A percentile compares a stretch with the other conserved stretches of the same genome.
These are phyloP conservation scores for Gnaphalium uliginosum DNA, from an alignment of 129 eudicot species.

Conservation along the genomic window DNA sequence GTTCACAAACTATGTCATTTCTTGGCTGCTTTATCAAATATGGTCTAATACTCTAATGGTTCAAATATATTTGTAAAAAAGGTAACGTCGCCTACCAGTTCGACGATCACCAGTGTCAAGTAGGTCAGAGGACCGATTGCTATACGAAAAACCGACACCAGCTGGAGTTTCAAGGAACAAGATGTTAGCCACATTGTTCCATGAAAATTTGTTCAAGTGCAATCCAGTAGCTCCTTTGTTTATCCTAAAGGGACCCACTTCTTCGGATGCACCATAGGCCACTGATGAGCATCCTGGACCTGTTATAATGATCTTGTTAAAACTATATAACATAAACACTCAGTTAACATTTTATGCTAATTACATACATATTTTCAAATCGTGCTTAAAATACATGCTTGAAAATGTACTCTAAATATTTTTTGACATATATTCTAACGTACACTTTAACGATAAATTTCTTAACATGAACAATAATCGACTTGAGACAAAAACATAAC, in stretches of 20 bases:
- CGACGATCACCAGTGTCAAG: slow-evolving; percentile 85
- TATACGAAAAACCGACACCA: slow-evolving; percentile 95
- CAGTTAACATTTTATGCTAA: neutral
- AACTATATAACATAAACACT: neutral
- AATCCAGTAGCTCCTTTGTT: slow-evolving; percentile 70
- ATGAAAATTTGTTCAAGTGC: slow-evolving; percentile 71
- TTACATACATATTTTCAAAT: too few relatives aligned
- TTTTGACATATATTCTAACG: too few relatives aligned
- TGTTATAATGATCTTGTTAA: slow-evolving; percentile 18
- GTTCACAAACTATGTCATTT: too few relatives aligned
- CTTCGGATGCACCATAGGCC: slow-evolving; percentile 99
- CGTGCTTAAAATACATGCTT: too few relatives aligned
- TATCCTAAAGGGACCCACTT: slow-evolving; percentile 89
- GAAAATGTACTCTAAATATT: too few relatives aligned
- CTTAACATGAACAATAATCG: too few relatives aligned
- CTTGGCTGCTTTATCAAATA: too few relatives aligned
- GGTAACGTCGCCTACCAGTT: slow-evolving; percentile 53
- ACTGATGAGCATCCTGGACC: slow-evolving; percentile 98
- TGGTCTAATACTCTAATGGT: neutral
- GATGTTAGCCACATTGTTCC: slow-evolving; percentile 85
- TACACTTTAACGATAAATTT: too few relatives aligned
- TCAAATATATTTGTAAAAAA: neutral
- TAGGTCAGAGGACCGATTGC: slow-evolving; percentile 79
- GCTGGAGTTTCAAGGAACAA: slow-evolving; percentile 96
- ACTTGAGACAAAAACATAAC: too few relatives aligned